Percentiles rank a stretch among this genome's conserved stretches.
Evolutionary conservation across 2,329 filamentous ascomycete genomes (phyloP).

Genomic region (Clonostachys chloroleuca): DNA sequence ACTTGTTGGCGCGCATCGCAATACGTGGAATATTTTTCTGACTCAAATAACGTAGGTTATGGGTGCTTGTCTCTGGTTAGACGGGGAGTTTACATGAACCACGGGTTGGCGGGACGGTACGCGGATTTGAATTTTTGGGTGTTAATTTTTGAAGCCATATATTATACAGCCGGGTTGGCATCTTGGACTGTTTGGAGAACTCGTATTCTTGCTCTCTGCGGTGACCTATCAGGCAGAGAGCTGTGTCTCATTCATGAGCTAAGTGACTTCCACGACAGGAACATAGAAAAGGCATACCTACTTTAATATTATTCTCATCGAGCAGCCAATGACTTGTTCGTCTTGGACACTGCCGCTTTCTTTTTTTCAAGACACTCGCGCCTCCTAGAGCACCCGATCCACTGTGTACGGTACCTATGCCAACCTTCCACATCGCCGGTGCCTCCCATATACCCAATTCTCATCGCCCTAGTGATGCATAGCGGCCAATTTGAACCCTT

Average conservation of each 20-base stretch:
- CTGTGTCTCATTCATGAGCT: background rate
- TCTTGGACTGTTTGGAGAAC: background rate
- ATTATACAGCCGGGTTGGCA: background rate
- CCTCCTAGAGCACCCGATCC: too few species aligned
- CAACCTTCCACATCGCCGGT: too few species aligned
- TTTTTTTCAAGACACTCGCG: too few species aligned
- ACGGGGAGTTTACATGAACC: background rate
- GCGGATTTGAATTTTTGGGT: background rate
- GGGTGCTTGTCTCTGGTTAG: conserved; percentile 29
- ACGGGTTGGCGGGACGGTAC: background rate
- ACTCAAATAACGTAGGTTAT: conserved; percentile 20
- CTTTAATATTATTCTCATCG: too few species aligned
- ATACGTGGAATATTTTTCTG: conserved; percentile 1
- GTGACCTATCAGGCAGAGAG: background rate
- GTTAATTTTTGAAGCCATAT: background rate
- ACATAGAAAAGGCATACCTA: too few species aligned
- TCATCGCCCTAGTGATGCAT: too few species aligned
- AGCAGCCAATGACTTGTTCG: too few species aligned
- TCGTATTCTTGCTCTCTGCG: background rate
- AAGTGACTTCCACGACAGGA: too few species aligned
- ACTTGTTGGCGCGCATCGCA: background rate
- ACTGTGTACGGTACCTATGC: too few species aligned
- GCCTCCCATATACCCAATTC: too few species aligned
- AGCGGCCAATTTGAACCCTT: too few species aligned
- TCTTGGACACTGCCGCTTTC: too few species aligned